Evolutionary conservation across 1,139 yeast genomes (phyloP).

Genomic region (Geotrichum reessii): DNA sequence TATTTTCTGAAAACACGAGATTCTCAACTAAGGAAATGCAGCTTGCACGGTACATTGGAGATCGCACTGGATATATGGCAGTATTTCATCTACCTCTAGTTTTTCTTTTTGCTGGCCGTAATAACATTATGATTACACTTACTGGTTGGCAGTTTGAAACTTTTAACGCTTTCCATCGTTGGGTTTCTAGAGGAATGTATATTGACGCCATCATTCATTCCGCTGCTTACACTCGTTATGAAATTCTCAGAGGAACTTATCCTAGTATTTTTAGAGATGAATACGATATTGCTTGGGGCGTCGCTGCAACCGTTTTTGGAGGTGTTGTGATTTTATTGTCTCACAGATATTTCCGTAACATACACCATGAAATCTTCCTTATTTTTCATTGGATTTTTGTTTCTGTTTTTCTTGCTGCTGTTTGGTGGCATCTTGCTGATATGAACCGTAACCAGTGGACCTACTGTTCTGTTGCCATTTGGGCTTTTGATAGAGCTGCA

Average conservation of each 20-base stretch:
- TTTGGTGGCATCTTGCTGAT: constrained; percentile 40
- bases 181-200: constrained; percentile 51
- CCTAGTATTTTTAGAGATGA: background rate
- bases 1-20: constrained; percentile 7
- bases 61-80: constrained; percentile 54
- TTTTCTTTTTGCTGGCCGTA: constrained; percentile 57
- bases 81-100: constrained; percentile 52
- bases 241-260: background rate
- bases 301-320: constrained; percentile 42
- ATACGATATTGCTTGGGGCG: constrained; percentile 39
- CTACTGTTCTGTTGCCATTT: constrained; percentile 35
- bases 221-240: constrained; percentile 19
- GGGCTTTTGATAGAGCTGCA: constrained; percentile 39
- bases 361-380: constrained; percentile 60
- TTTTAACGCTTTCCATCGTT: constrained; percentile 54
- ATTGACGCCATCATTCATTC: constrained; percentile 39
- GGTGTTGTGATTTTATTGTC: constrained; percentile 46
- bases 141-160: constrained; percentile 60
- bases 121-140: constrained; percentile 49
- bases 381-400: constrained; percentile 48
- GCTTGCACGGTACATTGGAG: constrained; percentile 40
- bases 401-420: constrained; percentile 39
- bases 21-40: background rate
- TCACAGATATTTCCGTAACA: constrained; percentile 47
- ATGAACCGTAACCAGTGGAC: constrained; percentile 43